Percentiles rank a stretch among this genome's conserved stretches.
These are phyloP conservation scores for Arthrobotrys sinensis DNA, from an alignment of 2,329 filamentous ascomycete genomes.

Conservation along the genomic window DNA sequence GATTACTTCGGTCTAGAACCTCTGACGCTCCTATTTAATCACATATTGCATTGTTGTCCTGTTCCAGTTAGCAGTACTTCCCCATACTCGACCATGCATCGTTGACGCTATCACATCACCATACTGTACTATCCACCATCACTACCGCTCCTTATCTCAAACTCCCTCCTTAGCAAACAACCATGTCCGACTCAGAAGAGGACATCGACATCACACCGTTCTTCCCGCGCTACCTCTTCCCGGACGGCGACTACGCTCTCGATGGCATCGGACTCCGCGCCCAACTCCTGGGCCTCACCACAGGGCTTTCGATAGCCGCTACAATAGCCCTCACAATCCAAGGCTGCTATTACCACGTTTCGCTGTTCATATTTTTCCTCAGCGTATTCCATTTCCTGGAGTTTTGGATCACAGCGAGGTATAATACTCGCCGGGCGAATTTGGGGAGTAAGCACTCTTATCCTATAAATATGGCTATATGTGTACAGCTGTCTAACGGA, in stretches of 20 bases:
- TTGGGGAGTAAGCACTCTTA: constrained; percentile 70
- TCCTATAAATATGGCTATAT: no score
- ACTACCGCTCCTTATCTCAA: no score
- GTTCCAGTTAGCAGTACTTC: no score
- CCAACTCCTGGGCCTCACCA: constrained; percentile 69
- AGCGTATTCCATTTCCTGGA: constrained; percentile 94
- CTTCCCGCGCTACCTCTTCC: constrained; percentile 65
- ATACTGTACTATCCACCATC: not conserved
- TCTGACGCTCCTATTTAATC: no score
- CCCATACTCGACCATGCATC: no score
- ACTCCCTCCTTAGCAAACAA: constrained; percentile 1
- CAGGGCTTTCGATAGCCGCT: constrained; percentile 42
- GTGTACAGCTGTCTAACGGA: no score
- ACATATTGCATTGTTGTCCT: no score
- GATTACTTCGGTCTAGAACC: no score
- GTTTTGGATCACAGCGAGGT: constrained; percentile 88
- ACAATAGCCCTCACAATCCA: constrained; percentile 19
- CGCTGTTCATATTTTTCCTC: constrained; percentile 77
- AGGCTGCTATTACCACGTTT: constrained; percentile 28
- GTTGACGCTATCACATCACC: no score
- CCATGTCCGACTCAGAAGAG: constrained; percentile 48
- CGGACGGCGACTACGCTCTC: constrained; percentile 73
- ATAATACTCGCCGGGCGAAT: constrained; percentile 82
- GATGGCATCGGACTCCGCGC: constrained; percentile 75
- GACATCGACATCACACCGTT: constrained; percentile 57